Base-by-base conservation (phyloP, 768 basidiomycete genomes). In the Fomitopsis serialis region DNA sequence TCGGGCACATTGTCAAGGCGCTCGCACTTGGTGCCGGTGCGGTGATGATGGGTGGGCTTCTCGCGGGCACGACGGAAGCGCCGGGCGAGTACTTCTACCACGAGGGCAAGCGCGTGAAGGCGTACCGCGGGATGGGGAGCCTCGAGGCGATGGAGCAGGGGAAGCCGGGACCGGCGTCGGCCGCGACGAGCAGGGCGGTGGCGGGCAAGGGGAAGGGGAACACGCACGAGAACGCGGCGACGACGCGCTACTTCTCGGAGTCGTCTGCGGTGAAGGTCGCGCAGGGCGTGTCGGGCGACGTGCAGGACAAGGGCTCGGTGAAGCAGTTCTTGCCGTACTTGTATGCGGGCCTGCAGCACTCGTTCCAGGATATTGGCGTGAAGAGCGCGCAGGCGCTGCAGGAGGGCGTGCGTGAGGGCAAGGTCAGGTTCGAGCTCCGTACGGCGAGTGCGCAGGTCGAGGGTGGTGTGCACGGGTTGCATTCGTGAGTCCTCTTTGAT, bases 11-110 rank as follows among this genome's bases (percentile, higher is more conserved):
- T 61, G 93, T 98, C 66, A 99, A 99, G 74, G 97, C 97, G 3
- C 75, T 98, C 45, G 77, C 94, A 1, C 81, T 98, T 13, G 97
- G 97, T 48, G 97, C 96, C 2, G 85, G 87, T 22, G 95, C 93
- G 3, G 94, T 98, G 50, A 98, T 98, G 97, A 98, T 99, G 97
- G 97, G 97, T 43, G 87, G 92, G 9, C 72, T 98, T 45, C 77
- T 99, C 24, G 97, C 97, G 2, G 96, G 96, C 27, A 98, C 97
- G 34, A 86, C 92, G 57, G 96, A 99, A 70, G 92, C 94, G 0
- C 97, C 97, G 0, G 97, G 97, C 61, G 94, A 98, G 74, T 99
- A 97, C 76, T 98, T 97, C 70, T 99, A 96, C 73, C 95, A 98
- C 66, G 95, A 98, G 58, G 97, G 97, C 58, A 97, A 97, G 77